Evolutionary conservation across 345 rosid species (phyloP), one percentile per base, ranked within the genome.

Genomic region (Populus nigra): DNA sequence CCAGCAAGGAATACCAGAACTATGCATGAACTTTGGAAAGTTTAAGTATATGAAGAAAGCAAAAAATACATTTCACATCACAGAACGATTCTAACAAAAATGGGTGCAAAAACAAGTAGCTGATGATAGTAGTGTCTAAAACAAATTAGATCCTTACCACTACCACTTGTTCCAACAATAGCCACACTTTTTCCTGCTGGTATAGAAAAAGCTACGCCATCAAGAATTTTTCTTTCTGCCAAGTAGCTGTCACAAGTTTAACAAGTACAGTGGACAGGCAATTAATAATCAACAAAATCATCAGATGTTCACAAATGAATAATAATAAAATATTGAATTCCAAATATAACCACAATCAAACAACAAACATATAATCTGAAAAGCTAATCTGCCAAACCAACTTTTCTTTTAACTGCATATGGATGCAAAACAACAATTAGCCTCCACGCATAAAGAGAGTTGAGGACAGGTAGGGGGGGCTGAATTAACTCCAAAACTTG

Each of bases 131-230:
- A 72, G 55, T 35, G 29, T 36, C 66, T 13, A 31, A n/a, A 59
- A 53, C 47, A 47, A 45, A 73, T 35, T 13, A 53, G 79, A 80
- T 62, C 35, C 90, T 84, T 89, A 92, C 98, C 98, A 65, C 99
- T 96, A 76, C 98, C 98, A 77, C 99, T 96, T n/a, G 99, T 94
- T 78, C 99, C 98, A 78, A 93, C 98, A 83, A 96, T 91, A 76
- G 99, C 99, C 82, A 93, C 93, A 84, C 98, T 96, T 82, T 92
- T 94, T 74, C 97, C 99, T 71, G 97, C 95, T 17, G 97, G 97
- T 66, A 93, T 92, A 49, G 83, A 83, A 86, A 94, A 96, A 73
- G 98, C 92, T 72, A 96, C 87, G 75, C 98, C 97, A 82, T 96
- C 91, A 80, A 96, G 92, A 79, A 91, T 93, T 85, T 89, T 96